Percentiles rank a stretch among this genome's conserved stretches.
phyloP scores from a whole-genome alignment of 345 rosid genomes.

The Eucalyptus albens region DNA sequence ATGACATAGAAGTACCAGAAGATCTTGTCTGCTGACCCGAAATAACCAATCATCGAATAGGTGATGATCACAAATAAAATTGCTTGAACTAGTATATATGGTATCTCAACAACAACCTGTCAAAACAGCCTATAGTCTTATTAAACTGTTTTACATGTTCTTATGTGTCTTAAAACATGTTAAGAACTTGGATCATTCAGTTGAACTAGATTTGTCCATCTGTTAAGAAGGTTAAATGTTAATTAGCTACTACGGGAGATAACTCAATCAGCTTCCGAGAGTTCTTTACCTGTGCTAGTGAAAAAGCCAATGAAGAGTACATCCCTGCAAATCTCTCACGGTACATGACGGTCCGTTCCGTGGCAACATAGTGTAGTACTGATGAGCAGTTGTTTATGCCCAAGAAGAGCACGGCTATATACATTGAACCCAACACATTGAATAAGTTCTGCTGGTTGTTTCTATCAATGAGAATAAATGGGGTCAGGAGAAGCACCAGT shows the following conservation, averaged over 20 bases:
- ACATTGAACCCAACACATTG: constrained; percentile 47
- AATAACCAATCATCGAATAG: constrained; percentile 65
- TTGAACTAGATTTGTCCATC: background rate
- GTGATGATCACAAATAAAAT: constrained; percentile 20
- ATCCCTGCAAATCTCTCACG: constrained; percentile 78
- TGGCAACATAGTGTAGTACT: constrained; percentile 35
- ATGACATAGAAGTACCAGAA: constrained; percentile 56
- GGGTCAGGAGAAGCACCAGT: background rate
- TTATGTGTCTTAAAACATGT: background rate
- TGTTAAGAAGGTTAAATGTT: background rate
- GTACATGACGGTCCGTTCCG: constrained; percentile 52
- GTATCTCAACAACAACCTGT: constrained; percentile 64
- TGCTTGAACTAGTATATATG: constrained; percentile 42
- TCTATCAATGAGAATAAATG: constrained; percentile 10
- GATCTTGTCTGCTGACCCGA: constrained; percentile 22
- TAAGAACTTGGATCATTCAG: background rate
- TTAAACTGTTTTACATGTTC: background rate
- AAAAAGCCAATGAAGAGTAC: constrained; percentile 63
- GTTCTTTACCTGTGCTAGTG: constrained; percentile 43
- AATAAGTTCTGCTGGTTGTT: constrained; percentile 50
- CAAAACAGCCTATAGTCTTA: background rate
- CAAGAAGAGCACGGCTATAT: constrained; percentile 29
- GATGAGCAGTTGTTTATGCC: constrained; percentile 60
- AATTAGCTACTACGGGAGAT: background rate
- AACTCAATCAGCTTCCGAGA: background rate